Evolutionary conservation across 2,329 filamentous ascomycete species (phyloP).

Genomic region (Aureobasidium sp.): DNA sequence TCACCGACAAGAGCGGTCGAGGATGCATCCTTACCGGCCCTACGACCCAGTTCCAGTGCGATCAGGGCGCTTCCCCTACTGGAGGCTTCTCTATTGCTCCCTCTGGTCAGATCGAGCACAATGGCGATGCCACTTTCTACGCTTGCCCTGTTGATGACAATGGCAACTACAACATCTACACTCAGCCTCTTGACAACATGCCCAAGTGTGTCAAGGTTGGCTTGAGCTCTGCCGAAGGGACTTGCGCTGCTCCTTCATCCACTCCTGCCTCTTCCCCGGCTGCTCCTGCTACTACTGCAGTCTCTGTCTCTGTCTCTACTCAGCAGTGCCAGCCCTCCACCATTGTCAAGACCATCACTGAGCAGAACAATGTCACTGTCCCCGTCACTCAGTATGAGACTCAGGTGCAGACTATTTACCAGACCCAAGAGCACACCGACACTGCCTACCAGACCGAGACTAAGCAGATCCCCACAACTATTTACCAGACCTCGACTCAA

Average conservation of each 20-base stretch:
- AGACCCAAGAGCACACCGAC: neutral
- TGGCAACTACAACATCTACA: constrained; percentile 36
- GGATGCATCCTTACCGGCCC: constrained; percentile 53
- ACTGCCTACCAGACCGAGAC: neutral
- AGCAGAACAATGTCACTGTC: constrained; percentile 1
- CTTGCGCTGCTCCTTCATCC: constrained; percentile 12
- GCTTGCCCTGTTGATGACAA: constrained; percentile 48
- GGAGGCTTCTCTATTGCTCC: constrained; percentile 48
- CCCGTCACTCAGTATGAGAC: neutral
- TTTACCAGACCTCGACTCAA: neutral
- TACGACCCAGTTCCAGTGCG: constrained; percentile 52
- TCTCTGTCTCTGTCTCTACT: neutral
- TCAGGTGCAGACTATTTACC: neutral
- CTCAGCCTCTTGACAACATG: constrained; percentile 13
- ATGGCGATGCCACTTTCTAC: constrained; percentile 45
- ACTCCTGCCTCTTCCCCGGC: neutral
- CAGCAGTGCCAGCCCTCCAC: neutral
- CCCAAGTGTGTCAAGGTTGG: constrained; percentile 5
- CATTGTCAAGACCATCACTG: neutral
- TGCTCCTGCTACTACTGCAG: constrained; percentile 1
- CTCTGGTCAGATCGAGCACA: constrained; percentile 42
- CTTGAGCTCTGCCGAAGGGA: constrained; percentile 10
- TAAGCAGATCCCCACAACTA: constrained; percentile 1
- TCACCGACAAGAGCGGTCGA: constrained; percentile 46
- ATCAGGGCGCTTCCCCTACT: constrained; percentile 34